These are phyloP conservation scores for Gossypium aridum DNA, from an alignment of 441 rosid species.

Conservation along the genomic window DNA sequence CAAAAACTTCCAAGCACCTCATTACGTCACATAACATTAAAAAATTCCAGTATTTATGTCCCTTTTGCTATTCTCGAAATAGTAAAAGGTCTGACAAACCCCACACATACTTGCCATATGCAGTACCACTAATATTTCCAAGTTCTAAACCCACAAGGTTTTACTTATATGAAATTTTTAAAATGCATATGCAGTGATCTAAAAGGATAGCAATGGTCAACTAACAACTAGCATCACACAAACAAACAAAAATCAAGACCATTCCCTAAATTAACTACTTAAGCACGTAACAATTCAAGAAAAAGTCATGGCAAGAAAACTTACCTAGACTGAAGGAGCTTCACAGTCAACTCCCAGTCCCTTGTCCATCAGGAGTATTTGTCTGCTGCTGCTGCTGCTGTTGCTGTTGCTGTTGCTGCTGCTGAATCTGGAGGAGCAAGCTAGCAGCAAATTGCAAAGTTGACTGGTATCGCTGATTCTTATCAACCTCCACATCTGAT, in stretches of 20 bases:
- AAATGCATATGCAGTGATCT: background rate
- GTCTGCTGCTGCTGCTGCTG: conserved; percentile 30
- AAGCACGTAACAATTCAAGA: conserved; percentile 8
- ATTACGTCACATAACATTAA: too few relatives aligned
- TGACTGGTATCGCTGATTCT: conserved; percentile 85
- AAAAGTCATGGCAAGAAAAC: conserved; percentile 20
- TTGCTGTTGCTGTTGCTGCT: conserved; percentile 45
- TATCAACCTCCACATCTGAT: conserved; percentile 64
- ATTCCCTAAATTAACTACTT: conserved; percentile 4
- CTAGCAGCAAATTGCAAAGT: conserved; percentile 89
- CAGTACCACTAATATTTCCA: conserved; percentile 6
- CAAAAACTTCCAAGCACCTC: too few relatives aligned
- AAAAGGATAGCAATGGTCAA: background rate
- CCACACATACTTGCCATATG: background rate
- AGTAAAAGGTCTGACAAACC: background rate
- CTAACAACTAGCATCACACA: conserved; percentile 5
- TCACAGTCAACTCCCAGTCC: conserved; percentile 47
- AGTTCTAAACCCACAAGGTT: background rate
- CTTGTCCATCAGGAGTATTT: conserved; percentile 40
- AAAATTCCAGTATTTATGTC: too few relatives aligned
- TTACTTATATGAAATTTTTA: background rate
- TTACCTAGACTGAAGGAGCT: conserved; percentile 34
- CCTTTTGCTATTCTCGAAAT: too few relatives aligned
- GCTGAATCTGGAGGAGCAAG: conserved; percentile 88
- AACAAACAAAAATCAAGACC: conserved; percentile 1